phyloP scores from a whole-genome alignment of 164 flowering plant species.

The Vitis riparia region DNA sequence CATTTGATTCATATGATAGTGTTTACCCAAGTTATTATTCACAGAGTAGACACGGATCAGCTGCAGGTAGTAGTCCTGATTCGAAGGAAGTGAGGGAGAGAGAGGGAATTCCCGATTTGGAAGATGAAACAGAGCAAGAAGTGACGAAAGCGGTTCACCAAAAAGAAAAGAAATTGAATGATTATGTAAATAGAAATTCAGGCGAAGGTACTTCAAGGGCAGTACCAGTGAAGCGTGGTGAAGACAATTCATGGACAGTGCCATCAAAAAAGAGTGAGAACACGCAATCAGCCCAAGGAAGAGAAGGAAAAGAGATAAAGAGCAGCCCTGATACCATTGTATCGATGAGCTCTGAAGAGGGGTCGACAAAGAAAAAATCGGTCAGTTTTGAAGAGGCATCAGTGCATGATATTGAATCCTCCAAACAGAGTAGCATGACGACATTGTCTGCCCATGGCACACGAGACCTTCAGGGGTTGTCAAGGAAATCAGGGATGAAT shows the following conservation, averaged over 20 bases:
- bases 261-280: conserved; percentile 14
- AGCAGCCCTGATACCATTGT: conserved; percentile 35
- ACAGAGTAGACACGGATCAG: conserved; percentile 32
- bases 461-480: conserved; percentile 75
- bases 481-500: conserved; percentile 75
- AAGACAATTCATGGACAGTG: conserved; percentile 10
- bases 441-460: conserved; percentile 51
- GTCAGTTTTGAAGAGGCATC: conserved; percentile 56
- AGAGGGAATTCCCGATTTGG: conserved; percentile 97
- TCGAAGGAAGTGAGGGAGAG: conserved; percentile 83
- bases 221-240: conserved; percentile 25
- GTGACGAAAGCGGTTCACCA: conserved; percentile 26
- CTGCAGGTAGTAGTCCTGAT: conserved; percentile 75
- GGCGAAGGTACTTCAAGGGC: conserved; percentile 43
- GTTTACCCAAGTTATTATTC: conserved; percentile 34
- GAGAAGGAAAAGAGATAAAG: conserved; percentile 19
- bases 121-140: conserved; percentile 76
- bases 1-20: conserved; percentile 48
- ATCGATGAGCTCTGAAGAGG: conserved; percentile 47
- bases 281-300: neutral
- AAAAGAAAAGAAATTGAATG: conserved; percentile 27
- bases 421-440: conserved; percentile 50
- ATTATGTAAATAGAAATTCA: conserved; percentile 15
- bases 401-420: conserved; percentile 49
- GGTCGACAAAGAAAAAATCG: conserved; percentile 46